Evolutionary conservation across 2,329 filamentous ascomycete species (phyloP), one percentile per base, ranked within the genome.

Genomic region (Pseudogymnoascus verrucosus): DNA sequence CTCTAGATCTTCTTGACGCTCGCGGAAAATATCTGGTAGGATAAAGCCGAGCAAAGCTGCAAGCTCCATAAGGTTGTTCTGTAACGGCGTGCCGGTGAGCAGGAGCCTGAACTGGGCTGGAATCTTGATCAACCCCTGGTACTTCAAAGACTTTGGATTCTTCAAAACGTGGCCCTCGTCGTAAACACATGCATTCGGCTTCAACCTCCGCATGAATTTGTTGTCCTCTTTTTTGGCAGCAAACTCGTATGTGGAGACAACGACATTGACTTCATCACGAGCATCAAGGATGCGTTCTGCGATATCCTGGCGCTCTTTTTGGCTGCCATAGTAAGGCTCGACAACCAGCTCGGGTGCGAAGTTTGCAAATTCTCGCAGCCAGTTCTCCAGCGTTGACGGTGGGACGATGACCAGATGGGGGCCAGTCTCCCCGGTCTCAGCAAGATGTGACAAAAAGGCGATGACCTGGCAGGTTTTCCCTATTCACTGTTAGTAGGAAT

Each of bases 81-180:
- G 91, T 1, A 99, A 82, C 0, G 95, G 95, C 0, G 95, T 99
- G 44, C 95, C 95, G 28, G 88, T 91, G 26, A 99, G 83, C 3
- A 99, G 81, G 61, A 99, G 83, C 66, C 92, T 87, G 82, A 95
- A 97, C n/a, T 85, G 78, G 0, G 91, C 88, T 0, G 83, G 84
- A 62, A 99, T 92, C 37, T 84, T 83, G 71, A 90, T 86, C 62
- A 98, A 80, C 65, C 90, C 88, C 70, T 86, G 84, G 75, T 97
- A 97, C 5, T 91, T 82, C 62, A 90, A 86, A 0, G 93, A 96
- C 57, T 87, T 86, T 2, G 88, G 87, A 73, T 96, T 98, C 77
- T 96, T 96, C 74, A 99, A 79, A 71, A 91, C 87, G 76, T 99
- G 95, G 0, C 93, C 95, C 76, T 99, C 95, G 72, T 99, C 95